These are phyloP conservation scores for Tetracladium maxilliforme DNA, from an alignment of 2,329 filamentous ascomycete species.

Conservation along the genomic window DNA sequence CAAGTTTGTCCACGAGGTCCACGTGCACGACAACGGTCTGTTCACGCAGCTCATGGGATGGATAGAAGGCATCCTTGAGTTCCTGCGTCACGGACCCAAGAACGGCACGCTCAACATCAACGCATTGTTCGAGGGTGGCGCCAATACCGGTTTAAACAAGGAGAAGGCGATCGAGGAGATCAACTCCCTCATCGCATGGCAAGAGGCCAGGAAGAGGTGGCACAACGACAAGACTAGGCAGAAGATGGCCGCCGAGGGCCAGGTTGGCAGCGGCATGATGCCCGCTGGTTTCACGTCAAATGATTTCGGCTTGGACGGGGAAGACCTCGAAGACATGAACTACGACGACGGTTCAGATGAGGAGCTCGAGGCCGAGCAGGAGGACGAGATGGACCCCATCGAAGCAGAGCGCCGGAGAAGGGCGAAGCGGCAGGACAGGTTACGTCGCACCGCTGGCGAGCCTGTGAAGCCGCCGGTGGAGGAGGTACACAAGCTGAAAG, in stretches of 20 bases:
- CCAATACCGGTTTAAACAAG: slow-evolving; percentile 57
- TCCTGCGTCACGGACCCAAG: slow-evolving; percentile 72
- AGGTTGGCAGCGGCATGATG: slow-evolving; percentile 24
- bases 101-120: slow-evolving; percentile 91
- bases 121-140: slow-evolving; percentile 71
- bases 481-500: slow-evolving; percentile 67
- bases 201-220: slow-evolving; percentile 93
- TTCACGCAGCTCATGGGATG: slow-evolving; percentile 95
- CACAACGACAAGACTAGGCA: slow-evolving; percentile 94
- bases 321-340: slow-evolving; percentile 74
- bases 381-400: slow-evolving; percentile 77
- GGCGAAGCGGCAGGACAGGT: slow-evolving; percentile 61
- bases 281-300: slow-evolving; percentile 56
- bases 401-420: slow-evolving; percentile 69
- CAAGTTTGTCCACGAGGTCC: slow-evolving; percentile 97
- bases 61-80: slow-evolving; percentile 91
- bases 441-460: slow-evolving; percentile 71
- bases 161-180: slow-evolving; percentile 65
- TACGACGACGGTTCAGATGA: slow-evolving; percentile 64
- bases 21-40: slow-evolving; percentile 89
- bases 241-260: slow-evolving; percentile 89
- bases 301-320: slow-evolving; percentile 82
- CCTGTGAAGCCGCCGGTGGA: slow-evolving; percentile 65
- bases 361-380: slow-evolving; percentile 51
- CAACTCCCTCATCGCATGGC: slow-evolving; percentile 78